Evolutionary conservation across 495 filamentous ascomycete species (phyloP), one percentile per base, ranked within the genome.

Genomic region (Penicillium canescens): DNA sequence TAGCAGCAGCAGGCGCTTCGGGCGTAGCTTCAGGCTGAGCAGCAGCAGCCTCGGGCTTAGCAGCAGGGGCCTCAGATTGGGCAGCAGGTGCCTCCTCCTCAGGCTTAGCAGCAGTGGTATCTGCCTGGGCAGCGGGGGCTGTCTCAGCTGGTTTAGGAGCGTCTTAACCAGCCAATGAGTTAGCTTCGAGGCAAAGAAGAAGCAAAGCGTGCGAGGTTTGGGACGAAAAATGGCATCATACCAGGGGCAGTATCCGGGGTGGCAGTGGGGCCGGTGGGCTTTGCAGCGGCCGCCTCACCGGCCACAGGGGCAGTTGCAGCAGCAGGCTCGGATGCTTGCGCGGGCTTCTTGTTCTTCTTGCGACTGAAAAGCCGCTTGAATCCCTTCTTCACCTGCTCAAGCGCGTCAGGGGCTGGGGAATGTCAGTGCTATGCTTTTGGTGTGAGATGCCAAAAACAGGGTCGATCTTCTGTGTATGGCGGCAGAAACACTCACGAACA

Each of bases 381-480:
- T 28, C 49, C 49, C 31, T 51, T 51, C 49, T 51, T 51, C 18
- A 51, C 49, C 18, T 51, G 49, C 21, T 42, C 28, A 18, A 51
- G 28, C 13, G 49, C 49, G 40, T 51, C 38, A 12, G 38, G 38
- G 5, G 49, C 49, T 50, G 24, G 20, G 10, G 7, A 24, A 24
- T 6, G 20, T 49, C 14, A 49, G 46, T 11, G 14, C 21, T 10
- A 23, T 16, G 28, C 23, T 43, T 20, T 16, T 21, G 20, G 0
- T 12, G 26, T 41, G 10, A 13, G 24, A 9, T 10, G 16, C 40
- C 39, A 16, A 12, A 35, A 11, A 10, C 31, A 23, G 26, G 10
- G 26, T 10, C 18, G 7, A 20, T 31, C 8, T 5, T 7, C 6
- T 31, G 28, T 35, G 20, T 36, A 43, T 36, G 42, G 28, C 3